Evolutionary conservation across 2,329 filamentous ascomycete species (phyloP).

Genomic region (Zymoseptoria ardabiliae): DNA sequence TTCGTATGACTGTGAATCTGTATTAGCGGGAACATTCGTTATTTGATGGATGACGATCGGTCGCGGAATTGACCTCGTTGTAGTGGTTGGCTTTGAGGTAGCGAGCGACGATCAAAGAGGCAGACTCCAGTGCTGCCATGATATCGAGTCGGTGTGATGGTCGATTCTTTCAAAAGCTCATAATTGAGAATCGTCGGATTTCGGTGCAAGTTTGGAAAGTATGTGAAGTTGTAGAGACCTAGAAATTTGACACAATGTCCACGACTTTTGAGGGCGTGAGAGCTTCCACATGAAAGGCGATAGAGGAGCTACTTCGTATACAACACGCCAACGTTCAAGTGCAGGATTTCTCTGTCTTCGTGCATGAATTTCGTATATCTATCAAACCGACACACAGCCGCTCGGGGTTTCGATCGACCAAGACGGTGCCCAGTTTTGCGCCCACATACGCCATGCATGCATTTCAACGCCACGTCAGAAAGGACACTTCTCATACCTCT

Average conservation of each 20-base stretch:
- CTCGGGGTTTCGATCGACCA: not conserved
- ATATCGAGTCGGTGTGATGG: not conserved
- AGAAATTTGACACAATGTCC: not conserved
- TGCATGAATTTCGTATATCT: not conserved
- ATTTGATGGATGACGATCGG: not conserved
- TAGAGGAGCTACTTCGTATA: not conserved
- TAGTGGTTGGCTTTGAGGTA: slow-evolving; percentile 33
- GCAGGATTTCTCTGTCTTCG: not conserved
- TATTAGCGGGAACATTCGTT: not conserved
- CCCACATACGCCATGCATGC: not conserved
- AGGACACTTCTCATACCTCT: not conserved
- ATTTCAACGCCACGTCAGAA: not conserved
- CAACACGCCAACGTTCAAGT: not conserved
- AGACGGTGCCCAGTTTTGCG: not conserved
- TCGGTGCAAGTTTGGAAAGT: not conserved
- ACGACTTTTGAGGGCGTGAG: not conserved
- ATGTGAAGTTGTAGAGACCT: not conserved
- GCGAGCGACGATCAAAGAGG: slow-evolving; percentile 31
- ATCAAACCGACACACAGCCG: not conserved
- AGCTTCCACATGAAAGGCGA: not conserved
- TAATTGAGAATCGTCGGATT: not conserved
- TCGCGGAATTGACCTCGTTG: slow-evolving; percentile 22
- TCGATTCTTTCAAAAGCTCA: too few species aligned
- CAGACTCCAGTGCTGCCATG: slow-evolving; percentile 30
- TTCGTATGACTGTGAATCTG: slow-evolving; percentile 42